Evolutionary conservation across 495 filamentous ascomycete species (phyloP).

Genomic region (Xylona heveae): DNA sequence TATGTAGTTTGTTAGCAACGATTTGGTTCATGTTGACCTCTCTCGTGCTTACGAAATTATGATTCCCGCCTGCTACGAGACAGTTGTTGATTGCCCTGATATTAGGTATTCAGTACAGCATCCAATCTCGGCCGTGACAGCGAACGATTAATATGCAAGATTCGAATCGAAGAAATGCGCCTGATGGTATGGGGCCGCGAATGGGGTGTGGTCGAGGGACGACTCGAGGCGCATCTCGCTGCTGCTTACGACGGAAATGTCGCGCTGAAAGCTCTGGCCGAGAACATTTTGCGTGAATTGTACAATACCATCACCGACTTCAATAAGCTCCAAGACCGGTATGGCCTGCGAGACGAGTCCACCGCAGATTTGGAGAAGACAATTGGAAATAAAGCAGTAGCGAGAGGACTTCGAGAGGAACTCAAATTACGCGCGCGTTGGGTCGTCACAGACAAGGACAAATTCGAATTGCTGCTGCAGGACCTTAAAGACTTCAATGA

Average conservation of each 20-base stretch:
- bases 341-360: slow-evolving; percentile 14
- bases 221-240: slow-evolving; percentile 13
- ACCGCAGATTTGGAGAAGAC: not conserved
- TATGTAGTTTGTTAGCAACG: too few species aligned
- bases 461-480: slow-evolving; percentile 14
- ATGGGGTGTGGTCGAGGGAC: slow-evolving; percentile 18
- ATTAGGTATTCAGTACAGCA: slow-evolving; percentile 16
- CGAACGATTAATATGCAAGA: slow-evolving; percentile 17
- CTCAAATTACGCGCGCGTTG: slow-evolving; percentile 14
- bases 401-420: slow-evolving; percentile 8
- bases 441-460: slow-evolving; percentile 20
- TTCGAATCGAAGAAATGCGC: slow-evolving; percentile 18
- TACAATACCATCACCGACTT: slow-evolving; percentile 17
- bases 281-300: slow-evolving; percentile 13
- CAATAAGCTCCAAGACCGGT: slow-evolving; percentile 16
- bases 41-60: too few species aligned
- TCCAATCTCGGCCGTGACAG: slow-evolving; percentile 13
- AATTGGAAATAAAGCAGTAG: not conserved
- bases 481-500: slow-evolving; percentile 20
- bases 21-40: too few species aligned
- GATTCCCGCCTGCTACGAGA: too few species aligned
- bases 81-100: too few species aligned
- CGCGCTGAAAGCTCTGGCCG: slow-evolving; percentile 11
- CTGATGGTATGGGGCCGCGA: slow-evolving; percentile 16
- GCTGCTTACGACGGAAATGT: slow-evolving; percentile 9